Base-by-base conservation (phyloP, 805 yeast genomes). In the Candida silvatica region DNA sequence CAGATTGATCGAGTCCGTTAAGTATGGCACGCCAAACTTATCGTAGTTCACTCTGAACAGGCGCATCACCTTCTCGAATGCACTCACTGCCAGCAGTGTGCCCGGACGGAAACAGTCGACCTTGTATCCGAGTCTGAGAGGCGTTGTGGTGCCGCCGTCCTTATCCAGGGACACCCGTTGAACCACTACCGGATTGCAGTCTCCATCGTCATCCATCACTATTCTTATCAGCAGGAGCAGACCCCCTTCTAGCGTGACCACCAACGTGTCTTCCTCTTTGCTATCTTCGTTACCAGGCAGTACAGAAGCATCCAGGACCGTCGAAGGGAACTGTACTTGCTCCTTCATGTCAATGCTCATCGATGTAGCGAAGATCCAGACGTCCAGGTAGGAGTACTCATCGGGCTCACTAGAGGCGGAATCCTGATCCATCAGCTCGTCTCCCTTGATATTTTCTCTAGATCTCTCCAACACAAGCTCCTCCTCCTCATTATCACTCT, bases 211-310 rank as follows among this genome's bases (percentile, higher is more conserved):
- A 6, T 34, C 28, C 2, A 33, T 20, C 4, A 32, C 37, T 2
- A 56, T 37, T 24, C 56, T 43, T 6, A 54, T 28, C 7, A 53
- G 14, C 9, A 53, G 25, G 3, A 52, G 22, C 22, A 35, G 37
- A 3, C 56, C 56, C 3, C 47, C 36, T 7, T 41, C 32, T 29
- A 54, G 35, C 11, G 47, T 38, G 3, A 54, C 32, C 7, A 58
- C 15, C 6, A 59, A 26, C 1, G 53, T 42, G 34, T 58, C 62
- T 35, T 51, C 58, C 9, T 28, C 36, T 14, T 37, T 29, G 5
- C 52, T 43, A 6, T 35, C 31, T 9, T 33, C 38, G 16, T 43
- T 45, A 1, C 52, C 48, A 6, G 47, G 48, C 1, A 56, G 35
- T 4, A 52, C 44, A 9, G 47, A 41, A 3, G 58, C 48, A 18